These are phyloP conservation scores for Westerdykella aurantiaca DNA, from an alignment of 2,329 filamentous ascomycete genomes.

Conservation along the genomic window DNA sequence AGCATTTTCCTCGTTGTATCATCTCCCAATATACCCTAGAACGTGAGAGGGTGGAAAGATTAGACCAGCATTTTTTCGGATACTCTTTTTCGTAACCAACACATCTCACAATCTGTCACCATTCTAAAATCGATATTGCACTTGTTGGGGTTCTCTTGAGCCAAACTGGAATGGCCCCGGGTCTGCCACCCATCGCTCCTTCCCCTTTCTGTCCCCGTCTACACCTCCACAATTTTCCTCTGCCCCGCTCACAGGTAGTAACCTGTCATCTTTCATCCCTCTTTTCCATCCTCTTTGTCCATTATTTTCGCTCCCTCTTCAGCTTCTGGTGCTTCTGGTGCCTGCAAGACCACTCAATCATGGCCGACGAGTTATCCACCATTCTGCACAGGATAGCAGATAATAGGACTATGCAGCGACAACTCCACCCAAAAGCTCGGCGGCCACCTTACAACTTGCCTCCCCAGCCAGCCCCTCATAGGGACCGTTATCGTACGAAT, in stretches of 20 bases:
- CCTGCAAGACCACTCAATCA: conserved; percentile 4
- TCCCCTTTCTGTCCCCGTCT: conserved; percentile 8
- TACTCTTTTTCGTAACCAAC: no score
- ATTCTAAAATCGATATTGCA: no score
- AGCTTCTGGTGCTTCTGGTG: neutral
- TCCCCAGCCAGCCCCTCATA: conserved; percentile 6
- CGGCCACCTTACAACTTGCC: conserved; percentile 12
- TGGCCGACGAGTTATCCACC: conserved; percentile 14
- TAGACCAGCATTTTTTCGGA: no score
- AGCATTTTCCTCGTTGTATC: no score
- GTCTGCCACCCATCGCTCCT: conserved; percentile 17
- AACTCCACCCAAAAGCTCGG: conserved; percentile 2
- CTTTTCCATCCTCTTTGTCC: no score
- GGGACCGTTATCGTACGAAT: conserved; percentile 22
- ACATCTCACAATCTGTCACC: no score
- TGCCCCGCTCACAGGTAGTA: neutral
- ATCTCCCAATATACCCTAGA: no score
- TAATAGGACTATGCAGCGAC: conserved; percentile 7
- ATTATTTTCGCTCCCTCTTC: neutral
- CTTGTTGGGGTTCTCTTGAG: no score
- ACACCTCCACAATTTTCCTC: conserved; percentile 2
- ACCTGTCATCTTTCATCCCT: neutral
- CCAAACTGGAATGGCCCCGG: no score
- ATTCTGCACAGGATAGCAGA: conserved; percentile 9
- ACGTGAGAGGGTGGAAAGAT: no score